Base-by-base conservation (phyloP, 2,329 filamentous ascomycete genomes). In the Tolypocladium nubicola region DNA sequence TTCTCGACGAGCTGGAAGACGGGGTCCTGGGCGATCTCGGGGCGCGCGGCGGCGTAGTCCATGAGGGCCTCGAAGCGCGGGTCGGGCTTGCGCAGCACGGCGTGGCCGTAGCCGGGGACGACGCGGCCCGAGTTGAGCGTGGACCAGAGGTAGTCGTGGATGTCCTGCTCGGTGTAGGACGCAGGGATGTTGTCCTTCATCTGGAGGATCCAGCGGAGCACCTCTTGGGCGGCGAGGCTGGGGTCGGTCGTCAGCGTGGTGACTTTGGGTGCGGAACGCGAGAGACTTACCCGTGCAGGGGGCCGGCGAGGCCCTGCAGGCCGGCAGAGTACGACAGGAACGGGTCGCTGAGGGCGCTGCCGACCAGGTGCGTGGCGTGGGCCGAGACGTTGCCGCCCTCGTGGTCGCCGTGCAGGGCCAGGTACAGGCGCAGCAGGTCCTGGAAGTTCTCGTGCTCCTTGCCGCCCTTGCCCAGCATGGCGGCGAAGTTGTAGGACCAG, bases 401-500 rank as follows among this genome's bases (percentile, higher is more conserved):
- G 76, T 99, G 94, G 74, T 99, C 94, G 61, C 94, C 94, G 75
- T 99, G 94, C 6, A 99, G 87, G 54, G 94, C 93, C 30, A 99
- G 85, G 75, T 99, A 99, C 38, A 99, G 79, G 65, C 94, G 85
- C 61, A 99, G 82, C 23, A 99, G 81, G 68, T 99, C 94, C 71
- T 97, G 93, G 82, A 99, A 96, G 71, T 89, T 88, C 75, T 92
- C 89, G 66, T 97, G 87, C 74, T 96, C 80, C 73, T 87, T 84
- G 64, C 91, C 90, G 54, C 87, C 84, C 78, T 95, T 96, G 68
- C 93, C 93, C 56, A 97, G 83, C 85, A 97, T 91, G 63, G 91
- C 89, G 52, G 94, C 94, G 68, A 97, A 99, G 81, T 99, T 99
- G 81, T 97, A 96, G 0, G 92, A 88, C 94, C 94, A 99, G 75